Percentiles rank a stretch among this genome's conserved stretches.
These are phyloP conservation scores for Brassica juncea DNA, from an alignment of 345 rosid genomes.

Conservation along the genomic window DNA sequence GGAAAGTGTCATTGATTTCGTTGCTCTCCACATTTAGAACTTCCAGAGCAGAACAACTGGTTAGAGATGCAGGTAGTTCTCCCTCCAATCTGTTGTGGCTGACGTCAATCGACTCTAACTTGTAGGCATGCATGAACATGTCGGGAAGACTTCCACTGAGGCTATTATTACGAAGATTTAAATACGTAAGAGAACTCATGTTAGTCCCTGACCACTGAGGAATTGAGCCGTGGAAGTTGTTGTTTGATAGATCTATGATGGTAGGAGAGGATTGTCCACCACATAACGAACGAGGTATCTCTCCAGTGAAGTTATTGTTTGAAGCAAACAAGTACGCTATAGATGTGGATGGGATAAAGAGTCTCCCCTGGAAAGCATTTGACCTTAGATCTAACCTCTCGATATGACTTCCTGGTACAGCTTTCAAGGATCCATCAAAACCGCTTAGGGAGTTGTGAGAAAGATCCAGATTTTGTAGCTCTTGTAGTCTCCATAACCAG, in stretches of 20 bases:
- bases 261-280: not conserved
- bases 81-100: not conserved
- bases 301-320: not conserved
- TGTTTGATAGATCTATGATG: not conserved
- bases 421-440: not conserved
- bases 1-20: not conserved
- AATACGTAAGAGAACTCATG: not conserved
- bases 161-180: not conserved
- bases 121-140: not conserved
- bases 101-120: not conserved
- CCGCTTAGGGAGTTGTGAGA: not conserved
- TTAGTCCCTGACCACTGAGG: not conserved
- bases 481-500: slow-evolving; percentile 1
- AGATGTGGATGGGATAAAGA: not conserved
- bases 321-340: not conserved
- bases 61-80: not conserved
- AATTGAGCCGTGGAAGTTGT: not conserved
- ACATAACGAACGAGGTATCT: not conserved
- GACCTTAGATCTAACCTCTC: not conserved
- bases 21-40: slow-evolving; percentile 1
- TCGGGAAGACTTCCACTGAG: not conserved
- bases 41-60: not conserved
- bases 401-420: too few relatives aligned
- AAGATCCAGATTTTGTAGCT: not conserved
- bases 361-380: slow-evolving; percentile 1